These are phyloP conservation scores for Erysimum cheiri DNA, from an alignment of 441 rosid species.

Conservation along the genomic window DNA sequence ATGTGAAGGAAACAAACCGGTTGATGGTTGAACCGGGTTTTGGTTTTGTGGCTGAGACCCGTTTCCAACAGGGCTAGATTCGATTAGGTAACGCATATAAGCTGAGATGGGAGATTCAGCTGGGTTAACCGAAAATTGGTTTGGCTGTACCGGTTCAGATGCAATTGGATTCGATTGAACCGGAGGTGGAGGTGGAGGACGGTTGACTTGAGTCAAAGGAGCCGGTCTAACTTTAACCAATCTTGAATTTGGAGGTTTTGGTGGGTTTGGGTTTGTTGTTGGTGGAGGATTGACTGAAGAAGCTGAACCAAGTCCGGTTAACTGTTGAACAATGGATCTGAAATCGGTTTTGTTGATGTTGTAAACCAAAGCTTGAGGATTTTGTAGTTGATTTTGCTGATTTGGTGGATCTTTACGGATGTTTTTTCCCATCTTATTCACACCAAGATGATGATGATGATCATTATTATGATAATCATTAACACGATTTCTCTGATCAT, in stretches of 20 bases:
- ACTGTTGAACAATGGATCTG: constrained; percentile 84
- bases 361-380: constrained; percentile 91
- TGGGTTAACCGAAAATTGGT: constrained; percentile 49
- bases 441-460: constrained; percentile 72
- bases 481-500: constrained; percentile 70
- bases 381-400: constrained; percentile 76
- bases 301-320: constrained; percentile 83
- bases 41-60: constrained; percentile 50
- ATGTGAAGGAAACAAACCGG: constrained; percentile 53
- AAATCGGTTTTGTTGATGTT: constrained; percentile 94
- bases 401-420: constrained; percentile 78
- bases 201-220: constrained; percentile 73
- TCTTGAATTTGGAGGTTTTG: constrained; percentile 75
- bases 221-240: constrained; percentile 81
- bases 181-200: constrained; percentile 56
- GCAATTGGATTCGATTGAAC: constrained; percentile 46
- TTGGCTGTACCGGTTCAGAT: constrained; percentile 45
- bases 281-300: constrained; percentile 66
- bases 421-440: constrained; percentile 84
- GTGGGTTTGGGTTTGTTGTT: constrained; percentile 59
- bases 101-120: constrained; percentile 86
- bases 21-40: constrained; percentile 52
- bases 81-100: constrained; percentile 74
- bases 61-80: constrained; percentile 61
- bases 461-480: constrained; percentile 44